Conservation (phyloP, 371 early-diverging fungal species). For the Sporodiniella umbellata region DNA sequence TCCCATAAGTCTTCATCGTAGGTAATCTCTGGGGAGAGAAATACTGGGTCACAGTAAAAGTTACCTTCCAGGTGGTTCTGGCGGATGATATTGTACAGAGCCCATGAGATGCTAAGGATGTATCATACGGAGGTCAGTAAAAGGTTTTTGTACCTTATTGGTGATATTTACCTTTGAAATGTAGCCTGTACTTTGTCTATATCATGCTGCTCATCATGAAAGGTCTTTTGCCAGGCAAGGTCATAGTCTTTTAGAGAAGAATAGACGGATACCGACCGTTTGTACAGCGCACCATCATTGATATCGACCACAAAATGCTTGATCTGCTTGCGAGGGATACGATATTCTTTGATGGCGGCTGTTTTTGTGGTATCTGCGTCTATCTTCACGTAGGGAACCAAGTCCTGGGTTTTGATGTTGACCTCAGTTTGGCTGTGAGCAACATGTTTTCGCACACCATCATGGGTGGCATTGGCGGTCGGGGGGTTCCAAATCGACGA, state of each 20-base stretch:
- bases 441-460: not conserved
- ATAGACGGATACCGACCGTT: slow-evolving; percentile 15
- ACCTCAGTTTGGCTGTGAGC: slow-evolving; percentile 9
- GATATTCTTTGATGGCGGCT: not conserved
- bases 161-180: slow-evolving; percentile 24
- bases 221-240: slow-evolving; percentile 24
- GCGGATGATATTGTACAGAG: slow-evolving; percentile 28
- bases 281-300: slow-evolving; percentile 16
- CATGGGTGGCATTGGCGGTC: not conserved
- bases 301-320: slow-evolving; percentile 5
- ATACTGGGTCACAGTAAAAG: slow-evolving; percentile 28
- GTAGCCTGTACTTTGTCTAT: slow-evolving; percentile 21
- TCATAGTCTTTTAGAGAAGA: slow-evolving; percentile 16
- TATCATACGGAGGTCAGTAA: no score
- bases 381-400: slow-evolving; percentile 7
- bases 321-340: not conserved
- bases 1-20: slow-evolving; percentile 15
- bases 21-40: slow-evolving; percentile 3
- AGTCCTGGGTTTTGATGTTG: slow-evolving; percentile 7
- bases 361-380: not conserved
- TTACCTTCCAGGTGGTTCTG: slow-evolving; percentile 24
- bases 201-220: slow-evolving; percentile 22
- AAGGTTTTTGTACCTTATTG: not conserved
- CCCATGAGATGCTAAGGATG: slow-evolving; percentile 23
- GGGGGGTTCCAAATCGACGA: not conserved